These are phyloP conservation scores for Trichoderma semiorbis DNA, from an alignment of 2,329 filamentous ascomycete genomes.

Conservation along the genomic window DNA sequence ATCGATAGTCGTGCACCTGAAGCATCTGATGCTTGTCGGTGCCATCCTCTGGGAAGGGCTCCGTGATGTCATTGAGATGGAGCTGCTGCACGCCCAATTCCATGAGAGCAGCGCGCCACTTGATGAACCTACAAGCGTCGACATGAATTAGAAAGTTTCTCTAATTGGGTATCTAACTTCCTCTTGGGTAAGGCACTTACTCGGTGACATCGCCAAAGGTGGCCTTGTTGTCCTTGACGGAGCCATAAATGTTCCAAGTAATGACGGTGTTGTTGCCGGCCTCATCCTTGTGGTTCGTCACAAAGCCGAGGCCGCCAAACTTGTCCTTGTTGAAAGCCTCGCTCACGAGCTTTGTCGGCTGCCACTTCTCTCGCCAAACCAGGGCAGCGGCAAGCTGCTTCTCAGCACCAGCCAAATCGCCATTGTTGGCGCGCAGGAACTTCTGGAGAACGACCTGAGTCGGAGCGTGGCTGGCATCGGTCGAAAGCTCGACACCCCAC, in stretches of 20 bases:
- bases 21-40: slow-evolving; percentile 85
- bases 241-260: slow-evolving; percentile 92
- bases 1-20: slow-evolving; percentile 91
- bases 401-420: slow-evolving; percentile 68
- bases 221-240: slow-evolving; percentile 74
- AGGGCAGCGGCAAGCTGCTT: slow-evolving; percentile 77
- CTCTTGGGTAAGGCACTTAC: slow-evolving; percentile 49
- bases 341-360: slow-evolving; percentile 64
- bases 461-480: slow-evolving; percentile 57
- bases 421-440: slow-evolving; percentile 85
- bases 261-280: slow-evolving; percentile 61
- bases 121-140: slow-evolving; percentile 65
- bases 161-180: not conserved
- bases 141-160: not conserved
- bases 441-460: slow-evolving; percentile 87
- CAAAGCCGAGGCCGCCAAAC: slow-evolving; percentile 76
- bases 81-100: slow-evolving; percentile 77
- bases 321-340: slow-evolving; percentile 63
- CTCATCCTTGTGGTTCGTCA: slow-evolving; percentile 64
- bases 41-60: slow-evolving; percentile 68
- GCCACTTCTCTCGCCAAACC: slow-evolving; percentile 74
- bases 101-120: slow-evolving; percentile 89
- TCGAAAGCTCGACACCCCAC: slow-evolving; percentile 73
- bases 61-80: slow-evolving; percentile 63
- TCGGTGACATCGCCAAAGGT: slow-evolving; percentile 81